Conservation (phyloP, 108 stramenopile species). For the Cyclotella distinguenda region DNA sequence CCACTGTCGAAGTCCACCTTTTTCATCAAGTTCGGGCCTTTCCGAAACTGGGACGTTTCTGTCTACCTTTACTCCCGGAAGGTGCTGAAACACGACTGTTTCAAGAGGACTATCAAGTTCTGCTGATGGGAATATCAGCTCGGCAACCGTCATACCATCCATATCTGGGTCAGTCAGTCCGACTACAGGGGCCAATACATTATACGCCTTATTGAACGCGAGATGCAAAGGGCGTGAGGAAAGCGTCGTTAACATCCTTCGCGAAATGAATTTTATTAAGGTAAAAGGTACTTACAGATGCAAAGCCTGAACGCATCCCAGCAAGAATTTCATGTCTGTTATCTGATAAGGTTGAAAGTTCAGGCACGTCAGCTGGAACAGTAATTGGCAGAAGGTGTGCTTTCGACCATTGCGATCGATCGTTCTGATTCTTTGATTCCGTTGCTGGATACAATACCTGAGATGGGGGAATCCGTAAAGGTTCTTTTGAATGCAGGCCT, state of each 20-base stretch:
- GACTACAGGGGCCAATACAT: conserved; percentile 59
- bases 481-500: conserved; percentile 39
- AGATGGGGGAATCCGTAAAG: conserved; percentile 69
- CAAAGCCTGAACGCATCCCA: conserved; percentile 71
- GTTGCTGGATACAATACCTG: conserved; percentile 63
- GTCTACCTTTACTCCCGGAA: conserved; percentile 30
- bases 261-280: not conserved
- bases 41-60: not conserved
- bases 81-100: conserved; percentile 4
- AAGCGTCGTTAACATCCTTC: not conserved
- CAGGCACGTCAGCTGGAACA: conserved; percentile 58
- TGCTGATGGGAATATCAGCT: conserved; percentile 37
- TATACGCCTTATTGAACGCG: conserved; percentile 40
- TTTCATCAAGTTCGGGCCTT: not conserved
- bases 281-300: conserved; percentile 23
- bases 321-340: conserved; percentile 64
- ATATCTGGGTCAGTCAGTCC: conserved; percentile 27
- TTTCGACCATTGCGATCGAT: conserved; percentile 51
- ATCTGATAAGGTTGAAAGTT: conserved; percentile 58
- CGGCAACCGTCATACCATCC: conserved; percentile 29
- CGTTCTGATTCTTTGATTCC: conserved; percentile 5
- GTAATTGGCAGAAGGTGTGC: conserved; percentile 72
- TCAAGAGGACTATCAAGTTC: conserved; percentile 12
- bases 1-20: not conserved
- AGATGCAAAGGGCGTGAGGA: no score